These are phyloP conservation scores for Trichoderma sp. DNA, from an alignment of 2,329 filamentous ascomycete genomes.

Conservation along the genomic window DNA sequence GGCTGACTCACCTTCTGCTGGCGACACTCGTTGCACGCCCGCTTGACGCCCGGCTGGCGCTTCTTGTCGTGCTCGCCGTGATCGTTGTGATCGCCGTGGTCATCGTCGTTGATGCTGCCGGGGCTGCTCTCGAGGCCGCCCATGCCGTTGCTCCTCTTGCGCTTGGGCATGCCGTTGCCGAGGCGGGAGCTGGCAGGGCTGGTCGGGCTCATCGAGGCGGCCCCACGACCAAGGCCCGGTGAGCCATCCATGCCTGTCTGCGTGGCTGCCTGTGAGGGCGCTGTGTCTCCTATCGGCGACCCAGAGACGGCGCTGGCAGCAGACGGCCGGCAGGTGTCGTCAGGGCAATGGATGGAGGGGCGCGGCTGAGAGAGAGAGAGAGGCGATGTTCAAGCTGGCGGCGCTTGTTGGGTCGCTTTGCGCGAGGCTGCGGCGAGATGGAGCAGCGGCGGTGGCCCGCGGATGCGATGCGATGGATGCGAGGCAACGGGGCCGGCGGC, in stretches of 20 bases:
- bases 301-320: constrained; percentile 29
- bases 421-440: constrained; percentile 23
- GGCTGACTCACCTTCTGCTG: constrained; percentile 73
- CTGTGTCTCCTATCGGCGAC: neutral
- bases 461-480: constrained; percentile 1
- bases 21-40: constrained; percentile 81
- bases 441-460: constrained; percentile 18
- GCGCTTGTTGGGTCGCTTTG: neutral
- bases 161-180: constrained; percentile 53
- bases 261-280: neutral
- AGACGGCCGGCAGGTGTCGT: constrained; percentile 14
- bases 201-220: constrained; percentile 55
- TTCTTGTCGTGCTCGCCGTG: constrained; percentile 59
- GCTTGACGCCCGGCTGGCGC: constrained; percentile 69
- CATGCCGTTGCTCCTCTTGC: constrained; percentile 59
- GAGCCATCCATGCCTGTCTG: constrained; percentile 50
- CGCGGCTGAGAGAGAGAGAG: neutral
- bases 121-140: constrained; percentile 61
- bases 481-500: neutral
- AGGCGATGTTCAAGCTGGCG: constrained; percentile 13
- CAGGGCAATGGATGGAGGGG: constrained; percentile 18
- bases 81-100: constrained; percentile 56
- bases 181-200: constrained; percentile 57
- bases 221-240: constrained; percentile 48
- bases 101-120: constrained; percentile 53